These are phyloP conservation scores for Giardia muris DNA, from an alignment of 208 protist species.

Conservation along the genomic window DNA sequence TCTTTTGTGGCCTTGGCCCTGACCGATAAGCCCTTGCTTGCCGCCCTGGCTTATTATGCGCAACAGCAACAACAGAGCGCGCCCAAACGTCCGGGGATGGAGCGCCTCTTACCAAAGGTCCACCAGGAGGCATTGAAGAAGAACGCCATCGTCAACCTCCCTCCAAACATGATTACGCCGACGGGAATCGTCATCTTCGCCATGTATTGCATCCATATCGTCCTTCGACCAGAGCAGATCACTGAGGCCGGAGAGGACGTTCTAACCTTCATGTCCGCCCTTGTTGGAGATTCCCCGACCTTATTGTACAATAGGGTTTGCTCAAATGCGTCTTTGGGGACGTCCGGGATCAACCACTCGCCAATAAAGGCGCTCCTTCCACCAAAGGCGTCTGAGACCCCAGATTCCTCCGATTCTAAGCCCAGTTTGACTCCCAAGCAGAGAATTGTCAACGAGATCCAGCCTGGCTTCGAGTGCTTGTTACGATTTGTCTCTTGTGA, in stretches of 20 bases:
- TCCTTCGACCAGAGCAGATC: neutral
- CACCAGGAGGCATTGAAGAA: neutral
- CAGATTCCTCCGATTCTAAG: neutral
- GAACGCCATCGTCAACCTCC: neutral
- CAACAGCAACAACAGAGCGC: neutral
- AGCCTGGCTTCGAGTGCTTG: neutral
- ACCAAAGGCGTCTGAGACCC: too few species aligned
- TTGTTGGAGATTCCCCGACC: neutral
- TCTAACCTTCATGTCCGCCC: neutral
- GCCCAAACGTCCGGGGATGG: neutral
- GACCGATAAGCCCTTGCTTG: constrained; percentile 5
- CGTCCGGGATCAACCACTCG: neutral
- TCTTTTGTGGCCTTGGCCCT: neutral
- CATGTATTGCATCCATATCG: neutral
- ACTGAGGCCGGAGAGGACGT: neutral
- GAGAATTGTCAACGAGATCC: neutral
- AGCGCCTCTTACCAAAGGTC: neutral
- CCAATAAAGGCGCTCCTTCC: neutral
- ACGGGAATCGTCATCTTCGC: neutral
- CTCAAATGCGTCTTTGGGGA: neutral
- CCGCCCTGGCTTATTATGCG: neutral
- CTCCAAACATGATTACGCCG: neutral
- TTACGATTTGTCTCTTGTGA: neutral
- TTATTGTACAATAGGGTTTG: neutral
- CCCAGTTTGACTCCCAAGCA: neutral